Base-by-base conservation (phyloP, 2,329 filamentous ascomycete genomes). In the Gremmenia infestans region DNA sequence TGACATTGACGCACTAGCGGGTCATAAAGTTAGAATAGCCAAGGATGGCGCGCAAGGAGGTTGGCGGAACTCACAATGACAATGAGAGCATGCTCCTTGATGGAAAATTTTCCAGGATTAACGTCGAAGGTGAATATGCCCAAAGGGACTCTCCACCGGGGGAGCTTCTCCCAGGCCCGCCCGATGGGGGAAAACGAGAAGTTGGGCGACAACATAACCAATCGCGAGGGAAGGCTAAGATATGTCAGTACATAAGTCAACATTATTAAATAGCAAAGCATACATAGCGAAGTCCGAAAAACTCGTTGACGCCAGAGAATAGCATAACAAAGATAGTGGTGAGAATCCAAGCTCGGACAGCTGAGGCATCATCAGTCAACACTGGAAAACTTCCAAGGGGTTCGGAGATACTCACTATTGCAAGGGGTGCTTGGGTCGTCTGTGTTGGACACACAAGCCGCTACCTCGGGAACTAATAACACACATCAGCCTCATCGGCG, bases 61-160 rank as follows among this genome's bases (percentile, higher is more conserved):
- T 86, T 70, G 86, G 86, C 0, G 82, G 82, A 0, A 83, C 82
- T 48, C 36, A 86, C 86, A 62, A 86, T 81, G 17, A 83, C 80
- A 54, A 87, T 85, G 58, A 87, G 78, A 43, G 81, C 72, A 67
- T 87, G 85, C 66, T 87, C 85, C 70, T 87, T 88, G 67, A 85
- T 77, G 64, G 85, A 87, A 70, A 87, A 87, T 0, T 83, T 83
- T 0, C 84, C 83, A 0, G 85, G 83, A 55, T 87, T 87, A 23
- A 86, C 70, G 35, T 74, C 76, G 75, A 0, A 86, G 17, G 65
- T 71, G 5, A 76, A 83, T 81, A 52, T 64, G 72, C 59, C 57
- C 15, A 61, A 35, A 12, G 57, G 57, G 4, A 61, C 52, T 54
- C 57, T 53, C 57, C 57, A 61, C 5, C 57, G 54, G 25, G 59